These are phyloP conservation scores for Buxus sempervirens DNA, from an alignment of 164 flowering plant species.

Conservation along the genomic window DNA sequence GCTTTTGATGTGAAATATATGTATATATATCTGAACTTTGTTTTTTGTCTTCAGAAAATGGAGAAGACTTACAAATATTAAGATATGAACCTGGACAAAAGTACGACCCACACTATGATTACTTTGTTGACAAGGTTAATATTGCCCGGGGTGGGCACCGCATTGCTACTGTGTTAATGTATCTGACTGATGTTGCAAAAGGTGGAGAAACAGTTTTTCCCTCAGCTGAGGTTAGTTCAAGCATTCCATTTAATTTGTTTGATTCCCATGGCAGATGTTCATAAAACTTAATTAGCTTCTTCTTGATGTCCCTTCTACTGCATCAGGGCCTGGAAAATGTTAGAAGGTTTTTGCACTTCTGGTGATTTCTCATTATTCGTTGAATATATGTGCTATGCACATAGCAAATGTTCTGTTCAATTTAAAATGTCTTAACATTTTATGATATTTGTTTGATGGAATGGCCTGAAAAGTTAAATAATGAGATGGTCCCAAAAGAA, in stretches of 20 bases:
- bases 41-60: conserved; percentile 62
- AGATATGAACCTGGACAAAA: conserved; percentile 90
- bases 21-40: not conserved
- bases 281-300: not conserved
- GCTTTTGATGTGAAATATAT: no score
- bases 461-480: not conserved
- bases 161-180: conserved; percentile 90
- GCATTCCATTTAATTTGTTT: not conserved
- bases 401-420: not conserved
- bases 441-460: not conserved
- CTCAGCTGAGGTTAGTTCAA: conserved; percentile 70
- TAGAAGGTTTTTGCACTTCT: not conserved
- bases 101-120: conserved; percentile 92
- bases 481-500: not conserved
- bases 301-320: not conserved
- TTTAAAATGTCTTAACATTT: not conserved
- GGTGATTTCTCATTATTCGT: not conserved
- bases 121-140: conserved; percentile 76
- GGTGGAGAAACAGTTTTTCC: conserved; percentile 99
- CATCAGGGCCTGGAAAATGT: conserved; percentile 1
- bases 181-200: conserved; percentile 75
- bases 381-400: not conserved
- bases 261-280: not conserved
- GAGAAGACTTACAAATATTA: conserved; percentile 91
- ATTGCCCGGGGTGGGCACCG: conserved; percentile 96